Conservation (phyloP, 192 early-diverging fungal species). For the Coemansia sp. region DNA sequence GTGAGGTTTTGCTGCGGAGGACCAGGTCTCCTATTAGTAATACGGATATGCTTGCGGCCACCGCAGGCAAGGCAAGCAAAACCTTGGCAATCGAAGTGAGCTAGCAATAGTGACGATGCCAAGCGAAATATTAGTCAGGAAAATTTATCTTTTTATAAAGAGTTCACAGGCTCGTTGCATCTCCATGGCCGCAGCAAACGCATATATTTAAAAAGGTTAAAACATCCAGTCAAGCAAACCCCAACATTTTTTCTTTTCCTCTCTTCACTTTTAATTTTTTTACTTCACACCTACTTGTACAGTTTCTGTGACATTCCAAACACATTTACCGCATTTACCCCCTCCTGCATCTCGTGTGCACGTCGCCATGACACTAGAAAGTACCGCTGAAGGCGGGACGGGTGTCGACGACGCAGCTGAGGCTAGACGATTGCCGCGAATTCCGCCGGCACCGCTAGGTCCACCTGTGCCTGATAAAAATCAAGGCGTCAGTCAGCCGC, state of each 20-base stretch:
- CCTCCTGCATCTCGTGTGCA: neutral
- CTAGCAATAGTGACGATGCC: neutral
- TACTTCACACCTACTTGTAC: too few species aligned
- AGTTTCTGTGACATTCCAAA: too few species aligned
- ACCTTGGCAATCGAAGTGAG: neutral
- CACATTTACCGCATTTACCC: too few species aligned
- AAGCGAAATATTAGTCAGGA: neutral
- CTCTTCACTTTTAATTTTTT: neutral
- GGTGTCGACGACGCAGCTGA: slow-evolving; percentile 3
- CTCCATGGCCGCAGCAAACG: neutral
- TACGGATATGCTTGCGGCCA: neutral
- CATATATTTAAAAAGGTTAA: neutral
- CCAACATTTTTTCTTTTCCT: neutral
- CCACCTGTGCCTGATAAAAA: neutral
- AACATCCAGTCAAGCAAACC: neutral
- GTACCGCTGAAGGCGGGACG: neutral
- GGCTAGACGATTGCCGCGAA: neutral
- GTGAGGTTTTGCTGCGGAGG: neutral
- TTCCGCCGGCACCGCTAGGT: neutral
- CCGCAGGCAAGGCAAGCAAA: neutral
- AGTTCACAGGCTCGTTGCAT: neutral
- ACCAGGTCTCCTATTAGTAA: neutral
- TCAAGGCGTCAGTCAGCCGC: neutral
- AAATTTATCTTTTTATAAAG: neutral
- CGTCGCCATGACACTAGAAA: neutral